A percentile compares a stretch with the other conserved stretches of the same genome.
phyloP scores from a whole-genome alignment of 495 filamentous ascomycete species.

The Talaromyces adpressus region DNA sequence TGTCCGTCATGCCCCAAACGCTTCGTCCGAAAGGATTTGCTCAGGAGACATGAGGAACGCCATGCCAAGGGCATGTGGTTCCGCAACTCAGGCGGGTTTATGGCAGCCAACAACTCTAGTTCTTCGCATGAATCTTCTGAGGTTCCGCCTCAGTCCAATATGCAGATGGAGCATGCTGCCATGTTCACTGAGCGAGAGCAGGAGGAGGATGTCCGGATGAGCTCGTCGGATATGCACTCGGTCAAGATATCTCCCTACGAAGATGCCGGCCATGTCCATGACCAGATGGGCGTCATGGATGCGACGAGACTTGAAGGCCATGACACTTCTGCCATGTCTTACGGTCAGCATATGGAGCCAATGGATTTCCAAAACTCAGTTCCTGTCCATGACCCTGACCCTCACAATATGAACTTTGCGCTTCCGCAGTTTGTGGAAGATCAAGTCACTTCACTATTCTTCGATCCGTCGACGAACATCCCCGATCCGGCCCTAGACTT shows the following conservation, averaged over 20 bases:
- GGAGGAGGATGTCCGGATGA: slow-evolving; percentile 6
- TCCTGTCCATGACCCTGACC: not conserved
- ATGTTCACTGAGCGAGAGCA: slow-evolving; percentile 7
- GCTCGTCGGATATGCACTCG: not conserved
- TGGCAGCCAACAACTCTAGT: slow-evolving; percentile 27
- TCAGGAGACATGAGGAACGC: slow-evolving; percentile 3
- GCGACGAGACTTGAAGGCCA: not conserved
- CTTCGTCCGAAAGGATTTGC: slow-evolving; percentile 13
- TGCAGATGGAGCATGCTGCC: slow-evolving; percentile 1
- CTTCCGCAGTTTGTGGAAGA: not conserved
- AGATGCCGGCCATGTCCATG: not conserved
- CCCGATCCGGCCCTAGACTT: slow-evolving; percentile 13
- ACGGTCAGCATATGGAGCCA: not conserved
- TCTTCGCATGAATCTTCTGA: slow-evolving; percentile 52
- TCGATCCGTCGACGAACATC: slow-evolving; percentile 10
- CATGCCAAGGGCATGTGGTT: slow-evolving; percentile 11
- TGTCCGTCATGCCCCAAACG: slow-evolving; percentile 10
- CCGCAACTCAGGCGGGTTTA: slow-evolving; percentile 9
- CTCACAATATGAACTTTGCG: not conserved
- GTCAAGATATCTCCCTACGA: not conserved
- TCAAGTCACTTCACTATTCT: slow-evolving; percentile 12
- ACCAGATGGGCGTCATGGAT: not conserved
- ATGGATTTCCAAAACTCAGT: not conserved
- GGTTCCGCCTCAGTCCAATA: not conserved
- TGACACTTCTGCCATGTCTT: not conserved